Conservation (phyloP, 805 yeast species). For the Candida ascalaphidarum region DNA sequence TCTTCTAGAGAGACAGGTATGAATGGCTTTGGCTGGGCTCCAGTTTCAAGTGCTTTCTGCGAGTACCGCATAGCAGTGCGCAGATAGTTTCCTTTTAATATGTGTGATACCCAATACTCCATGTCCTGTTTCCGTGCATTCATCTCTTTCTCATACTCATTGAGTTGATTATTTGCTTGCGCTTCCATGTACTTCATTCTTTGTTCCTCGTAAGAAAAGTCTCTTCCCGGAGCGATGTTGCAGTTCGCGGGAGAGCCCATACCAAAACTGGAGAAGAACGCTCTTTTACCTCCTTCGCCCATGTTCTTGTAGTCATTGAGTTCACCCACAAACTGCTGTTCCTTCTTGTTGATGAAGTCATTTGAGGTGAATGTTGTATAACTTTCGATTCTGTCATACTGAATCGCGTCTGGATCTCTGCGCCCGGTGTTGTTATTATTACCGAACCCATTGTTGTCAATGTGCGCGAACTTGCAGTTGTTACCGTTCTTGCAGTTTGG, state of each 20-base stretch:
- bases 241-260: slow-evolving; percentile 38
- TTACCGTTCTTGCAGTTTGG: slow-evolving; percentile 5
- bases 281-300: too few species aligned
- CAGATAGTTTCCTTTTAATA: slow-evolving; percentile 28
- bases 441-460: neutral
- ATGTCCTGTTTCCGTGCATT: slow-evolving; percentile 38
- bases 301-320: too few species aligned
- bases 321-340: too few species aligned
- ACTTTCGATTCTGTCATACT: too few species aligned
- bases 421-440: too few species aligned
- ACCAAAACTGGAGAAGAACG: slow-evolving; percentile 44
- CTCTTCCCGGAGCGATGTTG: slow-evolving; percentile 44
- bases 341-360: too few species aligned
- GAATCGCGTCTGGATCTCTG: too few species aligned
- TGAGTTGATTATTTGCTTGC: slow-evolving; percentile 20
- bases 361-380: too few species aligned
- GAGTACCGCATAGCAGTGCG: slow-evolving; percentile 48
- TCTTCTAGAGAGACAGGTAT: slow-evolving; percentile 19
- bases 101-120: slow-evolving; percentile 28
- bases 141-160: slow-evolving; percentile 32
- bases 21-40: slow-evolving; percentile 15
- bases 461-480: slow-evolving; percentile 3
- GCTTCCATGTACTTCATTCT: slow-evolving; percentile 41
- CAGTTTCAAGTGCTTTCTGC: slow-evolving; percentile 35
- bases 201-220: slow-evolving; percentile 45